Evolutionary conservation across 768 basidiomycete species (phyloP).

Genomic region (Suillus americanus): DNA sequence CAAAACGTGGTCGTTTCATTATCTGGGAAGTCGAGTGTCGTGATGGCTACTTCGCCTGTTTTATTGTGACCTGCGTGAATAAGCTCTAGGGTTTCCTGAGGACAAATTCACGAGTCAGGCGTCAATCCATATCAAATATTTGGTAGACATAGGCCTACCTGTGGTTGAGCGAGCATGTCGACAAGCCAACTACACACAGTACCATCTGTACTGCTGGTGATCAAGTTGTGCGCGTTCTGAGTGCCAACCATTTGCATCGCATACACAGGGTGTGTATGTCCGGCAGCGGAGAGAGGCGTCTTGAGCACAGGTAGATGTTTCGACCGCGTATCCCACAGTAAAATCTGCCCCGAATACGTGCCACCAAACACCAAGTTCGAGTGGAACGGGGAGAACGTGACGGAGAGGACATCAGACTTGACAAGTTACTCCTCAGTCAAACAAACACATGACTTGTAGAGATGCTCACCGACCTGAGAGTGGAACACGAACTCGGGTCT

Average conservation of each 20-base stretch:
- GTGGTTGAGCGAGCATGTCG: slow-evolving; percentile 98
- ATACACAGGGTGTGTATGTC: slow-evolving; percentile 98
- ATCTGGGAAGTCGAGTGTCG: slow-evolving; percentile 89
- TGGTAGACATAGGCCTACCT: slow-evolving; percentile 47
- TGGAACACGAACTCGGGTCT: slow-evolving; percentile 98
- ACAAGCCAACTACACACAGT: slow-evolving; percentile 97
- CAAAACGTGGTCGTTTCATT: slow-evolving; percentile 97
- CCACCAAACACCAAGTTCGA: slow-evolving; percentile 97
- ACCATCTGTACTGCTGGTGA: slow-evolving; percentile 96
- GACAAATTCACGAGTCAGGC: slow-evolving; percentile 4
- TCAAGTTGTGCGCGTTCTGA: slow-evolving; percentile 97
- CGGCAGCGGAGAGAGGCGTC: slow-evolving; percentile 92
- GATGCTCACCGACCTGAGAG: slow-evolving; percentile 71
- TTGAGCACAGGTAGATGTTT: slow-evolving; percentile 96
- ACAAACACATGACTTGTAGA: background rate
- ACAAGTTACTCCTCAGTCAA: slow-evolving; percentile 12
- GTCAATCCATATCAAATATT: background rate
- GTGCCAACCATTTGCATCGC: slow-evolving; percentile 98
- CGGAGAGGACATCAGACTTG: slow-evolving; percentile 96
- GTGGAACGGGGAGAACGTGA: slow-evolving; percentile 97
- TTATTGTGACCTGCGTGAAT: slow-evolving; percentile 90
- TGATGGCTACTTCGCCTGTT: slow-evolving; percentile 95
- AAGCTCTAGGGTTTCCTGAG: slow-evolving; percentile 90
- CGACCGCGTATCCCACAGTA: slow-evolving; percentile 97
- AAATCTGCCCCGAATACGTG: slow-evolving; percentile 98